phyloP scores from a whole-genome alignment of 805 yeast genomes.

The Hanseniaspora singularis region DNA sequence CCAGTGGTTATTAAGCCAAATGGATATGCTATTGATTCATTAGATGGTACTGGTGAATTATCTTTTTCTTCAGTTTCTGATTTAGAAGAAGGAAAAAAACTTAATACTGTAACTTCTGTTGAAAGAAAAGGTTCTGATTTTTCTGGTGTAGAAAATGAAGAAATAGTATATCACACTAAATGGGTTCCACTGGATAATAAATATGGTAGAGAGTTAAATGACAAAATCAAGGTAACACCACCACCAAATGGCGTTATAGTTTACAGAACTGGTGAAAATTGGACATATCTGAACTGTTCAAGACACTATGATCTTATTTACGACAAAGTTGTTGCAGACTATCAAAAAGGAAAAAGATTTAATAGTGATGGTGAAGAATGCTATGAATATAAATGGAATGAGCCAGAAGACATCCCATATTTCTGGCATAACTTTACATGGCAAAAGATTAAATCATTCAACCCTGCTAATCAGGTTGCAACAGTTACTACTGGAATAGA shows the following conservation, averaged over 20 bases:
- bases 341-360: constrained; percentile 47
- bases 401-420: constrained; percentile 51
- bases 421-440: constrained; percentile 13
- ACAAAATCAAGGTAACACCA: constrained; percentile 45
- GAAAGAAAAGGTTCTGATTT: constrained; percentile 13
- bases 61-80: constrained; percentile 7
- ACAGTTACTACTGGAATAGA: constrained; percentile 15
- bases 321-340: constrained; percentile 50
- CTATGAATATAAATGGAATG: constrained; percentile 67
- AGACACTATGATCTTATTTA: constrained; percentile 56
- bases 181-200: constrained; percentile 52
- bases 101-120: constrained; percentile 4
- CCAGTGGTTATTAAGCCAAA: constrained; percentile 35
- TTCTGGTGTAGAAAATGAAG: background rate
- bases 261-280: constrained; percentile 69
- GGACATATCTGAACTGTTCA: constrained; percentile 71
- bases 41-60: constrained; percentile 3
- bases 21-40: constrained; percentile 6
- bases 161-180: constrained; percentile 39
- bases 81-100: constrained; percentile 15
- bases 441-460: constrained; percentile 17
- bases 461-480: constrained; percentile 18
- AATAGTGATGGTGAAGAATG: constrained; percentile 32
- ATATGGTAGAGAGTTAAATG: constrained; percentile 38
- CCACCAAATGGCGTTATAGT: constrained; percentile 90